Base-by-base conservation (phyloP, 345 rosid genomes). In the Camelina neglecta region DNA sequence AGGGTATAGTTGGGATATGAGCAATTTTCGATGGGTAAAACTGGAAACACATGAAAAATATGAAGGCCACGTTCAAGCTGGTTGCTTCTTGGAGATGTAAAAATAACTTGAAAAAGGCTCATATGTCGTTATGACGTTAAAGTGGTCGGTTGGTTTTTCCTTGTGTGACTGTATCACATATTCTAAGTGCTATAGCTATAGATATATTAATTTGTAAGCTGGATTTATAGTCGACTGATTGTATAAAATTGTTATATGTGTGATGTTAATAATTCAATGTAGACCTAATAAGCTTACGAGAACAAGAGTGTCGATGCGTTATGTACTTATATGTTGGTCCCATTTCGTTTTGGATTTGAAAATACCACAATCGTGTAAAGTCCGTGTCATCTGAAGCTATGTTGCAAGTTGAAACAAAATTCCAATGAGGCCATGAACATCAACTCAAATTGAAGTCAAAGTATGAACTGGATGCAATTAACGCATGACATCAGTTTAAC, bases 41-140 rank as follows among this genome's bases (percentile, higher is more conserved):
- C 1, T 70, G 44, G 75, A 76, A 55, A 45, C 9, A 9, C 42
- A 49, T 3, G 75, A 55, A 6, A 45, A 63, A 36, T 63, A 63
- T 56, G 66, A 16, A 55, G 80, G 80, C 2, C 80, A 76, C 36
- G 60, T 76, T 24, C 80, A 76, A 70, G 66, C 66, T 70, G 80
- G 75, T 48, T 76, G 71, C 57, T 76, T 35, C 74, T 70, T 76
- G 45, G 75, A 76, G 44, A 45, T 76, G 2, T 76, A 45, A 29
- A 48, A 4, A n/a, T 3, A 38, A 10, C 20, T 47, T 47, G 7
- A 7, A 47, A n/a, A 35, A 1, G 48, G 7, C 26, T 51, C 6
- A 29, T 36, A 65, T 57, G 57, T 64, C n/a, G 66, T 48, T 35
- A 36, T 59, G 42, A 75, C 42, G 55, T 47, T 26, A 35, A 23